Conservation (phyloP, 2,329 filamentous ascomycete species). For the Berkeleyomyces basicola region DNA sequence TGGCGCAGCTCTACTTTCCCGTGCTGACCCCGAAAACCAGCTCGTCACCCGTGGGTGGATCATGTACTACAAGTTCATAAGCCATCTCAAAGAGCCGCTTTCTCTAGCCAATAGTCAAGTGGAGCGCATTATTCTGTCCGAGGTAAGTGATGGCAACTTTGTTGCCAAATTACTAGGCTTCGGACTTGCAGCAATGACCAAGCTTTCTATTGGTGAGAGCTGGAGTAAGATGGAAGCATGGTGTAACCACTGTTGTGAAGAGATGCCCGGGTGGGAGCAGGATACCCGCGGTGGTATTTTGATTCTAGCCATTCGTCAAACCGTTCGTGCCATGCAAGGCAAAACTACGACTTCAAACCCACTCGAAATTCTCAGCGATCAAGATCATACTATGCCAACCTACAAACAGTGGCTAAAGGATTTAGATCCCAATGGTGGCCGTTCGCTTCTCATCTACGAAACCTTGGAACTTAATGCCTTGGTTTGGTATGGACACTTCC, state of each 20-base stretch:
- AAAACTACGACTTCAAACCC: slow-evolving; percentile 43
- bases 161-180: slow-evolving; percentile 56
- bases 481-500: slow-evolving; percentile 47
- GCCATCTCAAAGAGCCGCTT: slow-evolving; percentile 51
- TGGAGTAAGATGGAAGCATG: slow-evolving; percentile 52
- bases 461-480: slow-evolving; percentile 46
- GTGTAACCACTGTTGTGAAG: slow-evolving; percentile 55
- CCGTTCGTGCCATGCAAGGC: slow-evolving; percentile 53
- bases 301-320: slow-evolving; percentile 48
- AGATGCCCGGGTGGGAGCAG: slow-evolving; percentile 53
- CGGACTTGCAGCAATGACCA: slow-evolving; percentile 48
- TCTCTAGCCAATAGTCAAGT: slow-evolving; percentile 40
- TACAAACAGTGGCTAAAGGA: slow-evolving; percentile 44
- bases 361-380: slow-evolving; percentile 46
- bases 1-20: slow-evolving; percentile 46
- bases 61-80: slow-evolving; percentile 51
- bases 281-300: slow-evolving; percentile 57
- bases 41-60: slow-evolving; percentile 48
- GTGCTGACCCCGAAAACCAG: slow-evolving; percentile 43
- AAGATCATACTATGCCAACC: slow-evolving; percentile 40
- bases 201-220: slow-evolving; percentile 54
- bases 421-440: slow-evolving; percentile 40
- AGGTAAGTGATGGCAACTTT: slow-evolving; percentile 50
- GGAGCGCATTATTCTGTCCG: slow-evolving; percentile 49
- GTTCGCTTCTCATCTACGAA: slow-evolving; percentile 52